Evolutionary conservation across 768 basidiomycete genomes (phyloP), one percentile per base, ranked within the genome.

Genomic region (Arthromyces matolae): DNA sequence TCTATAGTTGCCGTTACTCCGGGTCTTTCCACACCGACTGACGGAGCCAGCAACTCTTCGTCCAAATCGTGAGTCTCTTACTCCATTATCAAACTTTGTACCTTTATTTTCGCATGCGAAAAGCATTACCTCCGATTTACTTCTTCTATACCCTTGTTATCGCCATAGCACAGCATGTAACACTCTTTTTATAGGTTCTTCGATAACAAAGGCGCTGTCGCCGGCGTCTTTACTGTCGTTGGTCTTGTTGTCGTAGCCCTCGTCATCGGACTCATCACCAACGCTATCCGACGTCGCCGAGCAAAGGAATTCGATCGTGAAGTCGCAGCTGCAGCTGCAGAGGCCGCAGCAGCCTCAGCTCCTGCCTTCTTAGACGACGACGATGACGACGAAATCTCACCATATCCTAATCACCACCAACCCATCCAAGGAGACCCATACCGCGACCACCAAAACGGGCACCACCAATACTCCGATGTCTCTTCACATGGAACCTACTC

Each of bases 251-350:
- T 59, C 16, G 52, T 80, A 38, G 79, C 68, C 8, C 45, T 86
- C 55, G 12, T 77, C 58, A 60, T 89, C 50, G 69, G 69, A 6
- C 51, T 80, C 23, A 51, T 77, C 37, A 74, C 78, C 29, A 79
- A 74, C 48, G 64, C 65, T 50, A 51, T 86, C 54, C 82, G 86
- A 8, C 79, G 86, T 0, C 81, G 83, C 6, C 80, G 83, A 1
- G 81, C 80, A 3, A 63, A 71, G 50, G 71, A 76, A 34, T 83
- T 87, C 56, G 88, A 90, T 60, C 72, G 73, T n/a, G 88, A 89
- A 43, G 79, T 88, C 32, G 81, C 78, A 12, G 81, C 81, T 40
- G 87, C 86, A 0, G 85, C 86, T 0, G 77, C 75, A 2, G 83
- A 80, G 48, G 86, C 86, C 0, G 78, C 77, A 0, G 65, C 75